Evolutionary conservation across 2,329 filamentous ascomycete genomes (phyloP), one percentile per base, ranked within the genome.

Genomic region (Ophiostoma fasciatum): DNA sequence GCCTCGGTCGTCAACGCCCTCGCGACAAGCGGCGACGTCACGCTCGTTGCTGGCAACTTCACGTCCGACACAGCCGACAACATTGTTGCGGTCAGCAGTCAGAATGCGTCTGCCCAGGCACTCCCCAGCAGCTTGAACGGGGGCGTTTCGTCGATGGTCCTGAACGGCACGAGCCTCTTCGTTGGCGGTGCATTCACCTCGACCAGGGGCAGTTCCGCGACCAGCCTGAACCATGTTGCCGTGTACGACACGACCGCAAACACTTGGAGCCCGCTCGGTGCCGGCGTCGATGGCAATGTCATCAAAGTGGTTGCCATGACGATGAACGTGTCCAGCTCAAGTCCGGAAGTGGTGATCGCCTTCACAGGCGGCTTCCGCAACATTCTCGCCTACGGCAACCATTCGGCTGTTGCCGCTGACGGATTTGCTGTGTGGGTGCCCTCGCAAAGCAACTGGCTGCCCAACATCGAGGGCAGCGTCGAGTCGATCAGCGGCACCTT

Each of bases 401-500:
- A 77, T 45, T 55, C 65, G 7, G 68, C 74, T 9, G 65, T 77
- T 20, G 49, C 68, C 8, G 80, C 76, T 1, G 58, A 73, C 34
- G 85, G 87, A 3, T 84, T 98, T 49, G 88, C 84, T 12, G 66
- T 96, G 26, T 98, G 90, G 90, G 78, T 96, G 7, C 82, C 82
- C 4, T 92, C 85, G 4, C 66, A 70, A 42, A 68, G 66, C 39
- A 90, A 90, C 52, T 98, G 90, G 90, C 64, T 98, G 13, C 74
- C 84, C 51, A 90, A 92, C 46, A 60, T 94, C 14, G 56, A 74
- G 25, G 61, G 72, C 7, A 59, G 70, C 7, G 66, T 75, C 22
- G 74, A 82, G 37, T 64, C 71, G 7, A 70, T 92, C 47, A 66
- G 68, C 39, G 92, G 90, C 26, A 61, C 75, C 38, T 65, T 98